phyloP scores from a whole-genome alignment of 306 rosid species.

The Malus sieversii region DNA sequence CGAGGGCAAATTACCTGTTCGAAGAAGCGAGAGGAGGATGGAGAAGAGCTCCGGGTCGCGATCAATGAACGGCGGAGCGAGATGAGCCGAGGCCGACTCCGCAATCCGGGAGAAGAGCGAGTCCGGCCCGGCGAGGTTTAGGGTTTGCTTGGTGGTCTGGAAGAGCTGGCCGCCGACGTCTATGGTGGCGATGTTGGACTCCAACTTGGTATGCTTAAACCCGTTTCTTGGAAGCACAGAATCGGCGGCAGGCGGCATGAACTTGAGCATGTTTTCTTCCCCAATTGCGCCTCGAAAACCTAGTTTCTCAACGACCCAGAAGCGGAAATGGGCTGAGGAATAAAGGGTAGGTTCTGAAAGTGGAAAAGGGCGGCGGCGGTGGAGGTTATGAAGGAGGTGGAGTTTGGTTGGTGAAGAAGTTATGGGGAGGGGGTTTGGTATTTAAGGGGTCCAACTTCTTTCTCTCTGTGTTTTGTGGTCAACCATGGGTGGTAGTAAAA shows the following conservation, averaged over 20 bases:
- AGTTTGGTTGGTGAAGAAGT: neutral
- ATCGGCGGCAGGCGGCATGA: constrained; percentile 44
- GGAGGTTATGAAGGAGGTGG: neutral
- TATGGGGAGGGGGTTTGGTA: neutral
- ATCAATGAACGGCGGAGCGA: constrained; percentile 50
- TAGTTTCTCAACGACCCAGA: neutral
- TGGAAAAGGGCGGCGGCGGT: neutral
- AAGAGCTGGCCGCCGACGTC: constrained; percentile 75
- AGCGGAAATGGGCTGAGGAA: neutral
- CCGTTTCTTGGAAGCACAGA: constrained; percentile 11
- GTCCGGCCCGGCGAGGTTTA: constrained; percentile 51
- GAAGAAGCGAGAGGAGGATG: constrained; percentile 71
- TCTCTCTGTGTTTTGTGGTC: neutral
- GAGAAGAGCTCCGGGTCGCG: constrained; percentile 89
- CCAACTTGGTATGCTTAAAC: constrained; percentile 13
- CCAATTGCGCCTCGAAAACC: neutral
- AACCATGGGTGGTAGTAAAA: neutral
- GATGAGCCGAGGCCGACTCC: constrained; percentile 1
- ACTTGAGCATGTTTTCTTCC: neutral
- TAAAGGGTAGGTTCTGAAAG: neutral
- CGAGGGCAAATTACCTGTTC: constrained; percentile 84
- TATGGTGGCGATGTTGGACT: constrained; percentile 62
- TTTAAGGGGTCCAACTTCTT: neutral
- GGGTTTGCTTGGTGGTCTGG: constrained; percentile 84
- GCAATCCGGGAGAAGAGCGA: constrained; percentile 49